phyloP scores from a whole-genome alignment of 352 stramenopile genomes.

The Globisporangium mamillatum region DNA sequence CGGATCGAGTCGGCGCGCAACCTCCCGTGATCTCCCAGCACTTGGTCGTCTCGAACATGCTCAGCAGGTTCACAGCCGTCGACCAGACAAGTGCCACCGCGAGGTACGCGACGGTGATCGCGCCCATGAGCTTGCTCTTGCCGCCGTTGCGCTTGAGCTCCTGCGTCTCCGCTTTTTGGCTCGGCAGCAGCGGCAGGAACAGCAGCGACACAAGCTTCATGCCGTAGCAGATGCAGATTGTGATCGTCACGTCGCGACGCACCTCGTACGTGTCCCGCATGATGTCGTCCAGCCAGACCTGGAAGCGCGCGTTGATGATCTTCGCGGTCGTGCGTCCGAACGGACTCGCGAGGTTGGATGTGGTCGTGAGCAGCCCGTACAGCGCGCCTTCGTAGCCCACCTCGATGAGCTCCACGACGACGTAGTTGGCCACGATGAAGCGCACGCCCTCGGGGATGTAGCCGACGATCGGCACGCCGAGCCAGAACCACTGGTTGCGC shows the following conservation, averaged over 20 bases:
- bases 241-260: conserved; percentile 59
- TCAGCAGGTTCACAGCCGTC: conserved; percentile 43
- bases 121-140: conserved; percentile 33
- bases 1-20: conserved; percentile 23
- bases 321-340: conserved; percentile 48
- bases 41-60: conserved; percentile 49
- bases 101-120: conserved; percentile 35
- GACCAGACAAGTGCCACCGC: conserved; percentile 34
- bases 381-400: conserved; percentile 48
- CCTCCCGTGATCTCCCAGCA: conserved; percentile 61
- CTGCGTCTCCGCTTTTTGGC: conserved; percentile 48
- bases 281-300: conserved; percentile 50
- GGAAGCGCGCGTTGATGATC: conserved; percentile 49
- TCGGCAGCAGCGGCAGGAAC: conserved; percentile 47
- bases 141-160: conserved; percentile 39
- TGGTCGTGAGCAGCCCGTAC: conserved; percentile 55
- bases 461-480: conserved; percentile 46
- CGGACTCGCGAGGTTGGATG: conserved; percentile 43
- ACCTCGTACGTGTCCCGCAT: conserved; percentile 36
- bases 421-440: conserved; percentile 62
- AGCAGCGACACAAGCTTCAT: conserved; percentile 53
- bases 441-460: conserved; percentile 48
- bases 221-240: conserved; percentile 51
- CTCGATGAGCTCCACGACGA: conserved; percentile 57
- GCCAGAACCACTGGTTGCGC: conserved; percentile 65